Evolutionary conservation across 148 eudicot genomes (phyloP).

Genomic region (Rhododendron griersonianum): DNA sequence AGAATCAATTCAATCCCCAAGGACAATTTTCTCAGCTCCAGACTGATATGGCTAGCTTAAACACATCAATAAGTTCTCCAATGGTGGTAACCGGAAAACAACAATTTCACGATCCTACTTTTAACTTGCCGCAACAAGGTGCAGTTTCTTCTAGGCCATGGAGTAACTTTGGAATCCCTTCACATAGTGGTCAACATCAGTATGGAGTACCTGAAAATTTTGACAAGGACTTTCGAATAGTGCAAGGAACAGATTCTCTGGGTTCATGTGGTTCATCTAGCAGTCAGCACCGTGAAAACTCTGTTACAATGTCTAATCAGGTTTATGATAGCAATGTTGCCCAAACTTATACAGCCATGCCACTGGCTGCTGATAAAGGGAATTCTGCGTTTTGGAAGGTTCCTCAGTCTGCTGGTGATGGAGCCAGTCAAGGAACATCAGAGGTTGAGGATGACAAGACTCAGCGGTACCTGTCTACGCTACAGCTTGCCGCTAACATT

Average conservation of each 20-base stretch:
- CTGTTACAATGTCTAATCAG: conserved; percentile 8
- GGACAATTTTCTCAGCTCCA: conserved; percentile 18
- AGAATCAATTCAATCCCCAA: conserved; percentile 33
- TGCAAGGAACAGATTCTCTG: conserved; percentile 34
- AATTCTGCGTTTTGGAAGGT: conserved; percentile 27
- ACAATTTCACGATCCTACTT: conserved; percentile 44
- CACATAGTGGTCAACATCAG: conserved; percentile 45
- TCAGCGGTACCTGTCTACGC: conserved; percentile 74
- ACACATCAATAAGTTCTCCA: conserved; percentile 18
- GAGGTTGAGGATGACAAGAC: conserved; percentile 75
- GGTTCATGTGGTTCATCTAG: conserved; percentile 39
- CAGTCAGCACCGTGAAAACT: too few relatives aligned
- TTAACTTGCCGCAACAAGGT: conserved; percentile 42
- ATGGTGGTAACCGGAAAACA: conserved; percentile 20
- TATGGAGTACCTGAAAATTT: conserved; percentile 27
- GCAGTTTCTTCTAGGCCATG: conserved; percentile 34
- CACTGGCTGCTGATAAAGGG: conserved; percentile 30
- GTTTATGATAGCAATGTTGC: conserved; percentile 29
- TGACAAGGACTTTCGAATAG: conserved; percentile 33
- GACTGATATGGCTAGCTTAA: conserved; percentile 26
- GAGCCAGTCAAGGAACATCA: conserved; percentile 37
- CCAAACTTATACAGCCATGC: conserved; percentile 23
- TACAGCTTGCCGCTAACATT: conserved; percentile 80
- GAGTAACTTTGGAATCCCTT: conserved; percentile 13
- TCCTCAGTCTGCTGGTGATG: conserved; percentile 36